Conservation (phyloP, 2,329 filamentous ascomycete genomes). For the Alternaria sp. region DNA sequence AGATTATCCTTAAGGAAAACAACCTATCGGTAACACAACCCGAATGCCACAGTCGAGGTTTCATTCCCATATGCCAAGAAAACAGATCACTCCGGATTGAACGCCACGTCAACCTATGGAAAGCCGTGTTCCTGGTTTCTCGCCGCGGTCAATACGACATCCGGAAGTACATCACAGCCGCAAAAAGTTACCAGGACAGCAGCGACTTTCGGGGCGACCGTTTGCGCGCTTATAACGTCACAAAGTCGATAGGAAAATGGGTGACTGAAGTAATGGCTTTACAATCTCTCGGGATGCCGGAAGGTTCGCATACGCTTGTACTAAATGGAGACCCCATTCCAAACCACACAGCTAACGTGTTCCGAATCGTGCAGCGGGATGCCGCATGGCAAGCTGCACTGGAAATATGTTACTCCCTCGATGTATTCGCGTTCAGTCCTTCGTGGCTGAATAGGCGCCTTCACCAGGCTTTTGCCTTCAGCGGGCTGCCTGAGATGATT, state of each 20-base stretch:
- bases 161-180: too few relatives aligned
- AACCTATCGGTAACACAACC: not conserved
- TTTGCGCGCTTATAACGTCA: not conserved
- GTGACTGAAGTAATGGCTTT: not conserved
- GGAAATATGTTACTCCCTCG: not conserved
- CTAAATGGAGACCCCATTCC: not conserved
- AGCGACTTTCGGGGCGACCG: too few relatives aligned
- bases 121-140: not conserved
- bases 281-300: not conserved
- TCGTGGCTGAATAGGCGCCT: too few relatives aligned
- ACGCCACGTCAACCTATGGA: not conserved
- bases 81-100: not conserved
- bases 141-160: too few relatives aligned
- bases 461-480: too few relatives aligned
- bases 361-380: not conserved
- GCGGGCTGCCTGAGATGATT: too few relatives aligned
- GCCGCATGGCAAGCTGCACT: not conserved
- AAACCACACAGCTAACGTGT: not conserved
- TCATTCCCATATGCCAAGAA: not conserved
- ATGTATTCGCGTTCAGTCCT: too few relatives aligned
- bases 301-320: not conserved
- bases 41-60: not conserved
- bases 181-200: too few relatives aligned
- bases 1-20: not conserved
- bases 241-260: not conserved